Base-by-base conservation (phyloP, 371 early-diverging fungal species). In the Circinella umbellata region DNA sequence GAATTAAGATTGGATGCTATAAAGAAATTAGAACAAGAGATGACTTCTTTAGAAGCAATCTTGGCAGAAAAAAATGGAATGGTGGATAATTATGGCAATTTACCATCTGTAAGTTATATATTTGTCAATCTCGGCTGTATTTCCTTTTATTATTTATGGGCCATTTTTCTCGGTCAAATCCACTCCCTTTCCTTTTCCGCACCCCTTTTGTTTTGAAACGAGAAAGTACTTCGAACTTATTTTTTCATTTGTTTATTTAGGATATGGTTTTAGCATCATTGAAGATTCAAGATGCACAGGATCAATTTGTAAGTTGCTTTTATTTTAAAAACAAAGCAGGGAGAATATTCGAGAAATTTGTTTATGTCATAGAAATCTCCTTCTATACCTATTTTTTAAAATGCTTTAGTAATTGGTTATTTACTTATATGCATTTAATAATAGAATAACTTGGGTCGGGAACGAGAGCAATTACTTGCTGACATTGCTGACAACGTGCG, bases 231-330 rank as follows among this genome's bases (percentile, higher is more conserved):
- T 27, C 9, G 38, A 27, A 18, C 20, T 54, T 39, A 15, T 54
- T 14, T 64, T 46, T 20, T 63, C 8, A 46, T 46, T 3, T n/a
- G 5, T 9, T 34, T 10, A 4, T 3, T 11, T 63, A 72, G 72
- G 72, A 72, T 61, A 68, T 72, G 72, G 57, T 72, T 11, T 57
- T 72, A n/a, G 68, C 72, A 15, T 68, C 68, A 4, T 35, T 68
- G 2, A 68, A 64, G 14, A 47, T 64, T 14, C 61, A 68, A 53
- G 72, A 72, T 8, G 47, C 63, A 7, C 55, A 72, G 65, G 61
- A 64, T 5, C 68, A 51, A 34, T 60, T 72, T 64, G 72, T 72
- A 68, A 68, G 72, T 38, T 17, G 27, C 3, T 37, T 9, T 4
- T 17, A 36, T 17, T 27, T 27, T 27, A 27, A 27, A 27, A 27